Percentiles rank a stretch among this genome's conserved stretches.
phyloP scores from a whole-genome alignment of 495 filamentous ascomycete species.

The Aspergillus wentii region DNA sequence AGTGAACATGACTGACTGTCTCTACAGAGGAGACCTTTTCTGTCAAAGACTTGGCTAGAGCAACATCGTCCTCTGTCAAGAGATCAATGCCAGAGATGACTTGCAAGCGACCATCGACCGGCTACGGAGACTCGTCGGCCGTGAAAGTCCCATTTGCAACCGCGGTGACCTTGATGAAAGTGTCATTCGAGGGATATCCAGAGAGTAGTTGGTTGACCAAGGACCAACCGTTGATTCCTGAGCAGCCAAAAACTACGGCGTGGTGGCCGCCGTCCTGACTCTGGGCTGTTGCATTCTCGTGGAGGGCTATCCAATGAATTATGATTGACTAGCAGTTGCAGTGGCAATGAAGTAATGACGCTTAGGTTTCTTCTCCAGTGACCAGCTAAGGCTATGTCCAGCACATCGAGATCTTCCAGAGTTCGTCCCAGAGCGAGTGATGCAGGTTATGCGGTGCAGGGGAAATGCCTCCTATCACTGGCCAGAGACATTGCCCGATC shows the following conservation, averaged over 20 bases:
- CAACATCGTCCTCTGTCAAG: constrained; percentile 12
- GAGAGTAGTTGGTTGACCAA: constrained; percentile 36
- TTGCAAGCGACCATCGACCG: constrained; percentile 33
- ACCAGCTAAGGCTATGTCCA: no score
- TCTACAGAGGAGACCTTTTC: constrained; percentile 30
- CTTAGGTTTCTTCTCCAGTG: no score
- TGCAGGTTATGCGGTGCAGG: no score
- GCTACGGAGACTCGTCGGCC: constrained; percentile 33
- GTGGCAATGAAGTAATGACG: no score
- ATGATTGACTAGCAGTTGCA: no score
- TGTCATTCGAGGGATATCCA: constrained; percentile 32
- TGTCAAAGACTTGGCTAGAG: constrained; percentile 22
- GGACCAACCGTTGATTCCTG: constrained; percentile 46
- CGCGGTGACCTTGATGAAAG: constrained; percentile 38
- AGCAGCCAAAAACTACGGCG: constrained; percentile 16
- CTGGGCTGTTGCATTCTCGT: not conserved
- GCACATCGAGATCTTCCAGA: no score
- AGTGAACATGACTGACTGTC: constrained; percentile 39
- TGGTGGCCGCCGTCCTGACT: constrained; percentile 4
- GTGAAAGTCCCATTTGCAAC: constrained; percentile 38
- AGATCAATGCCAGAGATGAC: constrained; percentile 39
- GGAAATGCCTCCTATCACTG: no score
- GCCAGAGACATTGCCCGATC: no score
- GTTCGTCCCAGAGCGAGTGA: no score
- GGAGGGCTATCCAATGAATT: no score